Evolutionary conservation across 1,284 basidiomycete species (phyloP).

Genomic region (Cutaneotrichosporon mucoides): DNA sequence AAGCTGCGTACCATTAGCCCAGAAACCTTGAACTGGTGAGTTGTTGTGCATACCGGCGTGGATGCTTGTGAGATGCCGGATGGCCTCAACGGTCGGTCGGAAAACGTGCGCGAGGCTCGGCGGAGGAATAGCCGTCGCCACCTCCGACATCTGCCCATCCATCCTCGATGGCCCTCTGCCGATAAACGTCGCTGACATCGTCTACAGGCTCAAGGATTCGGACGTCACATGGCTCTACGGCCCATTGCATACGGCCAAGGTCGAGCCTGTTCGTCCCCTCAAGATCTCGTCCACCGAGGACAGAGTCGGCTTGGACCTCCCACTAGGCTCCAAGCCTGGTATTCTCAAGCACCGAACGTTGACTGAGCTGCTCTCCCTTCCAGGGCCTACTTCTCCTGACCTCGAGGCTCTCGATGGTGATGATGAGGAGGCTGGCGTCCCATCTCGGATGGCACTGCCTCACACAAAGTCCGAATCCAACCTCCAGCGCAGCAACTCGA

Average conservation of each 20-base stretch:
- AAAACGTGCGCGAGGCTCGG: background rate
- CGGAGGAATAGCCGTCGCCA: constrained; percentile 10
- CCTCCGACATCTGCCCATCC: constrained; percentile 1
- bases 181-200: background rate
- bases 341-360: constrained; percentile 96
- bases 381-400: constrained; percentile 55
- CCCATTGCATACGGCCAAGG: constrained; percentile 79
- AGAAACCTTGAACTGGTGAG: constrained; percentile 97
- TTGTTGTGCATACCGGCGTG: constrained; percentile 17
- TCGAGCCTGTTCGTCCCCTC: constrained; percentile 61
- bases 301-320: constrained; percentile 53
- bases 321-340: constrained; percentile 61
- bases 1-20: constrained; percentile 92
- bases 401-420: constrained; percentile 40
- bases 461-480: constrained; percentile 83
- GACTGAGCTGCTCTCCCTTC: constrained; percentile 70
- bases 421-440: background rate
- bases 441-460: constrained; percentile 30
- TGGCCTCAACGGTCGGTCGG: constrained; percentile 3
- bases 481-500: constrained; percentile 50
- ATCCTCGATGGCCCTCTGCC: constrained; percentile 6
- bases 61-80: background rate
- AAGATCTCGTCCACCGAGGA: constrained; percentile 55
- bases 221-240: constrained; percentile 99
- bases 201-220: constrained; percentile 89